Percentiles rank a stretch among this genome's conserved stretches.
Evolutionary conservation across 768 basidiomycete genomes (phyloP).

Genomic region (Rhizopogon sp.): DNA sequence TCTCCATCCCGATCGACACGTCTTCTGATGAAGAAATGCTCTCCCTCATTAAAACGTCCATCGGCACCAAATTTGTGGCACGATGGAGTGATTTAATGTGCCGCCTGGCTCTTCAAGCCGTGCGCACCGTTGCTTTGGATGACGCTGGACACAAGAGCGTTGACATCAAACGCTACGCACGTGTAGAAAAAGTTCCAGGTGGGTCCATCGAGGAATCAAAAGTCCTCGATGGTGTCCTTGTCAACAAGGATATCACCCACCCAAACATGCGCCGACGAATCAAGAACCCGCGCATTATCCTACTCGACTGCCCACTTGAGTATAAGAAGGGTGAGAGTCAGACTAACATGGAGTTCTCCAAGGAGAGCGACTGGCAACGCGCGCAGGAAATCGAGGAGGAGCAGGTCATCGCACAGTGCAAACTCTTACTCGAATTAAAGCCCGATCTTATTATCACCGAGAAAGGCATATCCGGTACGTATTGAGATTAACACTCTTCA

Average conservation of each 20-base stretch:
- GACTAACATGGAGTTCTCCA: constrained; percentile 97
- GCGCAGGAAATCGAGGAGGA: constrained; percentile 96
- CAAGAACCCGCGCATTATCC: constrained; percentile 79
- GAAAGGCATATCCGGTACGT: constrained; percentile 92
- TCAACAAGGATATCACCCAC: constrained; percentile 99
- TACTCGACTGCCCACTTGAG: constrained; percentile 93
- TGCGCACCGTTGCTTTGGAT: constrained; percentile 80
- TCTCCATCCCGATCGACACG: constrained; percentile 88
- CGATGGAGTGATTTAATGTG: constrained; percentile 99
- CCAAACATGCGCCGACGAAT: constrained; percentile 94
- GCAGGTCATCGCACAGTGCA: constrained; percentile 85
- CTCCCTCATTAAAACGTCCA: constrained; percentile 94
- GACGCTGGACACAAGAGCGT: constrained; percentile 79
- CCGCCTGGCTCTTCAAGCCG: constrained; percentile 86
- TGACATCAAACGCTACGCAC: constrained; percentile 96
- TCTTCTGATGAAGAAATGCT: constrained; percentile 89
- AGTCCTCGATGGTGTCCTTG: constrained; percentile 88
- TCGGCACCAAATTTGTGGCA: constrained; percentile 96
- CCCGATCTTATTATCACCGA: constrained; percentile 95
- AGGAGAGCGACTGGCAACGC: constrained; percentile 89
- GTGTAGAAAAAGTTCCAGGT: constrained; percentile 96
- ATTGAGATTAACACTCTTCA: background rate
- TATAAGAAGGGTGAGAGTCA: constrained; percentile 99
- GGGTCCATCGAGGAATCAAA: constrained; percentile 93
- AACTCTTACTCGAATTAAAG: constrained; percentile 86